A percentile compares a stretch with the other conserved stretches of the same genome.
phyloP scores from a whole-genome alignment of 106 monocot genomes.

The Allium cepa region DNA sequence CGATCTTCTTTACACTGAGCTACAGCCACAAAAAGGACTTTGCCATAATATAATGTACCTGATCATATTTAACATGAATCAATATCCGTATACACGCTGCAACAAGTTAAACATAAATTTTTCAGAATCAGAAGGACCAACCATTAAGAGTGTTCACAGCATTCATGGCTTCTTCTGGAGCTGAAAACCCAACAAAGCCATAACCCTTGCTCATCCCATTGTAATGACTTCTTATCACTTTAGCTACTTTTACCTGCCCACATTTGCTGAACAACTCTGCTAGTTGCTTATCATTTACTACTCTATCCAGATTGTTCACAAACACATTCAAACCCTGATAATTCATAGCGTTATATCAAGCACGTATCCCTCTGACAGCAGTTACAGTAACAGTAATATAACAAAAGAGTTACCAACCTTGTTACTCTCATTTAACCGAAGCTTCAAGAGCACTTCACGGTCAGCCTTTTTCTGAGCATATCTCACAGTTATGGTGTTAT shows the following conservation, averaged over 20 bases:
- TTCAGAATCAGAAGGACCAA: not conserved
- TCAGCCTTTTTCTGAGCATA: conserved; percentile 44
- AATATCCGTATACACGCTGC: not conserved
- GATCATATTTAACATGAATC: not conserved
- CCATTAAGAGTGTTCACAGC: conserved; percentile 46
- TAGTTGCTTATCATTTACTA: conserved; percentile 22
- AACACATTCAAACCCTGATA: conserved; percentile 33
- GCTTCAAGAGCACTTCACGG: conserved; percentile 18
- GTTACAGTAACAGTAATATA: too few relatives aligned
- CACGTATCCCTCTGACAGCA: too few relatives aligned
- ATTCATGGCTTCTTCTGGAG: conserved; percentile 29
- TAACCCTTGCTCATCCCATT: conserved; percentile 41
- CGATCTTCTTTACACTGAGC: conserved; percentile 19
- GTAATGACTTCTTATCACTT: conserved; percentile 9
- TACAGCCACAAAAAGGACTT: conserved; percentile 17
- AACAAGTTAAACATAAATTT: not conserved
- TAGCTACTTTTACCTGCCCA: conserved; percentile 32
- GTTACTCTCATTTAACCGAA: not conserved
- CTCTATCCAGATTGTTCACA: conserved; percentile 38
- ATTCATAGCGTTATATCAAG: not conserved
- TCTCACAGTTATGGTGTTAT: conserved; percentile 37
- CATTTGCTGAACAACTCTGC: conserved; percentile 21
- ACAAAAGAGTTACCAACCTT: not conserved
- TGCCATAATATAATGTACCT: conserved; percentile 18
- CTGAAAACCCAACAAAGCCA: conserved; percentile 48